Evolutionary conservation across 306 rosid species (phyloP).

Genomic region (Abrus precatorius): DNA sequence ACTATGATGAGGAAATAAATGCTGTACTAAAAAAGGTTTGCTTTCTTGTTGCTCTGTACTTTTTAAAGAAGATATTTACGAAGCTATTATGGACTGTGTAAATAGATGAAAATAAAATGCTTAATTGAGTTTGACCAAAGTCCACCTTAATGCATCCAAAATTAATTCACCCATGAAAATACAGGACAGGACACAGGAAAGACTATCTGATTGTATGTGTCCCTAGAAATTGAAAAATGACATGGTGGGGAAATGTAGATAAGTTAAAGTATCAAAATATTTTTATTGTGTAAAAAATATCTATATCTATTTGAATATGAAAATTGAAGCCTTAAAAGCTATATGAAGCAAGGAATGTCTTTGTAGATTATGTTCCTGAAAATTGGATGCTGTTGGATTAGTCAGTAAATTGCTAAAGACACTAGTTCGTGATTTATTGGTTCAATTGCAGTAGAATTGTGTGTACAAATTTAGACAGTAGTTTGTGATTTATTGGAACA

Average conservation of each 20-base stretch:
- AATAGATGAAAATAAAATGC: not conserved
- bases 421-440: no score
- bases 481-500: no score
- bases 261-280: not conserved
- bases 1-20: conserved; percentile 85
- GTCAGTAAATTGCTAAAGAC: no score
- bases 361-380: not conserved
- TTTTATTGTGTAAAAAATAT: not conserved
- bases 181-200: not conserved
- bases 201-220: not conserved
- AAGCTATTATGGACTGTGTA: not conserved
- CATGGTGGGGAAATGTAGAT: not conserved
- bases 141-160: not conserved
- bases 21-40: conserved; percentile 87
- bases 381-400: not conserved
- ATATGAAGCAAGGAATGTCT: conserved; percentile 13
- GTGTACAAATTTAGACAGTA: no score
- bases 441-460: no score
- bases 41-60: conserved; percentile 31
- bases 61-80: not conserved
- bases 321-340: not conserved
- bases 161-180: not conserved
- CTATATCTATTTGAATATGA: not conserved
- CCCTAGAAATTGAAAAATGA: not conserved
- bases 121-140: not conserved